Evolutionary conservation across 2,329 filamentous ascomycete genomes (phyloP).

Genomic region (Trichothecium roseum): DNA sequence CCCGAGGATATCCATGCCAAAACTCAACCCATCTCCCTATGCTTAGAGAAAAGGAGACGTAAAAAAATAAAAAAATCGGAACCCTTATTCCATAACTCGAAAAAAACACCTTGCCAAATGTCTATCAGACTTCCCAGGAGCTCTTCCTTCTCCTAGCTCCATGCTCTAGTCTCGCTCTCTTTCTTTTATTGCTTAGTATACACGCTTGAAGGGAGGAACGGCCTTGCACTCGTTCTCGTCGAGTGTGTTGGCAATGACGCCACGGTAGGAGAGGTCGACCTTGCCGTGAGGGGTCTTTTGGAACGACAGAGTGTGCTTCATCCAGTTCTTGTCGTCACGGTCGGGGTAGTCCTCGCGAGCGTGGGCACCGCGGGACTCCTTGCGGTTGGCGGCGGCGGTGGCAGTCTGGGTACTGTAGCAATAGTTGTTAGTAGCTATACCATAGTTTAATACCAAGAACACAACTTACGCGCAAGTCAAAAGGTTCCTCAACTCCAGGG

Average conservation of each 20-base stretch:
- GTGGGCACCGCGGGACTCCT: slow-evolving; percentile 95
- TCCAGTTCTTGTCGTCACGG: slow-evolving; percentile 92
- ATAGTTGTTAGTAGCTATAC: slow-evolving; percentile 2
- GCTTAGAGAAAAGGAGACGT: too few relatives aligned
- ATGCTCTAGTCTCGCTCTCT: too few relatives aligned
- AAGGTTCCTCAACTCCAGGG: slow-evolving; percentile 87
- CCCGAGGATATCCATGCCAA: too few relatives aligned
- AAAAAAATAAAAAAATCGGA: too few relatives aligned
- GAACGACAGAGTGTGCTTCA: slow-evolving; percentile 98
- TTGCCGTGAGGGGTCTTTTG: slow-evolving; percentile 87
- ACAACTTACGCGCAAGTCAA: slow-evolving; percentile 87
- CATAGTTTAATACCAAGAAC: background rate
- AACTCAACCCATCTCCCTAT: too few relatives aligned
- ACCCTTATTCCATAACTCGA: too few relatives aligned
- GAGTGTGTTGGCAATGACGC: slow-evolving; percentile 71
- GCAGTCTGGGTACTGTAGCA: slow-evolving; percentile 72
- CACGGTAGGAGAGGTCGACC: slow-evolving; percentile 77
- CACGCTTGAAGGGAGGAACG: slow-evolving; percentile 92
- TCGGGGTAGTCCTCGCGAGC: slow-evolving; percentile 95
- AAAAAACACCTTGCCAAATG: too few relatives aligned
- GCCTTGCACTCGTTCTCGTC: slow-evolving; percentile 95
- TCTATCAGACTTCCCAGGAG: too few relatives aligned
- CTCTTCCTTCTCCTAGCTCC: too few relatives aligned
- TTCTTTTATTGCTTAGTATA: slow-evolving; percentile 48
- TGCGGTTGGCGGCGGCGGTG: slow-evolving; percentile 78